Conservation (phyloP, 768 basidiomycete genomes). For the Porphyrellus cyaneotinctus region DNA sequence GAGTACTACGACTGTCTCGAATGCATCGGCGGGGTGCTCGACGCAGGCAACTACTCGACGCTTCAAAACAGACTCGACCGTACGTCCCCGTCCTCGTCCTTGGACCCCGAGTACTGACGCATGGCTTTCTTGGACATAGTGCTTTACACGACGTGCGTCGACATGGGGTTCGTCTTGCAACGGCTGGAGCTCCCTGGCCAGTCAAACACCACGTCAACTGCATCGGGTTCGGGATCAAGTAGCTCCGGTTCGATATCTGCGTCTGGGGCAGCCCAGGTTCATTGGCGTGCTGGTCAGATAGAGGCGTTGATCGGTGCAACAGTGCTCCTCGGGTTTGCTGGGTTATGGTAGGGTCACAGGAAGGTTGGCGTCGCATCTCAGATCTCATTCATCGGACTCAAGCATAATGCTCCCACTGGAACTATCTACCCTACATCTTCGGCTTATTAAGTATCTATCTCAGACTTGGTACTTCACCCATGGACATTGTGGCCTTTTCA, state of each 20-base stretch:
- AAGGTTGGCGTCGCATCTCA: not conserved
- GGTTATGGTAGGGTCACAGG: constrained; percentile 11
- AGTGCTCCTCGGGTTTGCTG: constrained; percentile 5
- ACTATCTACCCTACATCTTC: constrained; percentile 10
- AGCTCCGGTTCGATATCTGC: not conserved
- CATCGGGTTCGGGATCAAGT: not conserved
- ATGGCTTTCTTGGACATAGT: constrained; percentile 4
- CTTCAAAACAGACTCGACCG: constrained; percentile 35
- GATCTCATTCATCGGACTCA: not conserved
- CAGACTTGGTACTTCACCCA: not conserved
- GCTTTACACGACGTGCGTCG: constrained; percentile 24
- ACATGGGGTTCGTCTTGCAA: constrained; percentile 23
- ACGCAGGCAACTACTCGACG: constrained; percentile 25
- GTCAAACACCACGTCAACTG: not conserved
- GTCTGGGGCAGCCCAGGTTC: not conserved
- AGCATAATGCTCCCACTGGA: not conserved
- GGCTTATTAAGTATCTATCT: constrained; percentile 5
- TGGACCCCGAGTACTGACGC: too few species aligned
- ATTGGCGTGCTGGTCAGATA: not conserved
- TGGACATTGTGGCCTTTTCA: not conserved
- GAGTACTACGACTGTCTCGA: constrained; percentile 40
- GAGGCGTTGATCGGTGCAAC: constrained; percentile 3
- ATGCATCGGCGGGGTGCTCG: constrained; percentile 33
- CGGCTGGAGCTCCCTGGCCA: constrained; percentile 28
- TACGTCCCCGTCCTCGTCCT: constrained; percentile 15